A percentile compares a stretch with the other conserved stretches of the same genome.
These are phyloP conservation scores for Thyridium curvatum DNA, from an alignment of 2,329 filamentous ascomycete species.

Conservation along the genomic window DNA sequence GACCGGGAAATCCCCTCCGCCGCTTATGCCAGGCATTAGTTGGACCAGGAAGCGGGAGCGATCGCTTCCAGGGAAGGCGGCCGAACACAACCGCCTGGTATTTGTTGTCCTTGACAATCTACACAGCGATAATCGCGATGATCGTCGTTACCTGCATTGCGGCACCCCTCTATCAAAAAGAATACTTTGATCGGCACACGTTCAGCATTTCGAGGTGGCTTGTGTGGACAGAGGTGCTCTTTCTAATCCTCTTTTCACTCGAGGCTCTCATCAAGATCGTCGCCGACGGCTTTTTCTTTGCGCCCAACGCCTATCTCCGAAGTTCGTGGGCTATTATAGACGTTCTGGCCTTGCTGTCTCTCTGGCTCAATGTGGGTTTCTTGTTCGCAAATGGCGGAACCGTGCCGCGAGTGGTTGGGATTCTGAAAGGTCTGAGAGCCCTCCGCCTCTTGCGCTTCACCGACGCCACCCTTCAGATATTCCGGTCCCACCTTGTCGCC, in stretches of 20 bases:
- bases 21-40: constrained; percentile 81
- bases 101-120: constrained; percentile 84
- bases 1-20: constrained; percentile 67
- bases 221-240: constrained; percentile 83
- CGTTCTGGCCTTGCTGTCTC: constrained; percentile 77
- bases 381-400: constrained; percentile 72
- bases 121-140: constrained; percentile 93
- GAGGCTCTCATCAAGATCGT: constrained; percentile 88
- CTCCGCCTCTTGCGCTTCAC: constrained; percentile 87
- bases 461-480: constrained; percentile 88
- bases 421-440: constrained; percentile 91
- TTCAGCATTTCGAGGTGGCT: constrained; percentile 76
- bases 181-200: constrained; percentile 61
- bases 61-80: constrained; percentile 80
- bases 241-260: constrained; percentile 75
- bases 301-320: constrained; percentile 90
- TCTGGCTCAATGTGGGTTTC: constrained; percentile 89
- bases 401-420: constrained; percentile 82
- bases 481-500: constrained; percentile 88
- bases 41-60: constrained; percentile 76
- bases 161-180: constrained; percentile 84
- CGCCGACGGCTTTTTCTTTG: constrained; percentile 91
- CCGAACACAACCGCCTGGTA: constrained; percentile 90
- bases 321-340: constrained; percentile 96
- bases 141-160: constrained; percentile 91